Evolutionary conservation across 805 yeast genomes (phyloP).

Genomic region (Debaryomyces tyrocola): DNA sequence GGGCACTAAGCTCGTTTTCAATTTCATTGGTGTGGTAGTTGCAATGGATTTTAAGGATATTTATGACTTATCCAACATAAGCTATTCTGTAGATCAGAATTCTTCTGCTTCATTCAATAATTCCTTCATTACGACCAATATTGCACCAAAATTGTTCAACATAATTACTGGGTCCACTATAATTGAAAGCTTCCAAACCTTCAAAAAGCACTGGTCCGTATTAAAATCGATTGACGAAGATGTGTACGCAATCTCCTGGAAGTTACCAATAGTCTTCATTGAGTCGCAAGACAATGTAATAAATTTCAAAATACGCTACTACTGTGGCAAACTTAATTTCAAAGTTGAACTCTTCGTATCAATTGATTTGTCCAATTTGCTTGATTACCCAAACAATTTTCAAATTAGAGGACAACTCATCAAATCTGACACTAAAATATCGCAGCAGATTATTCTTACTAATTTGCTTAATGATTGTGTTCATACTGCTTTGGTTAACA

Average conservation of each 20-base stretch:
- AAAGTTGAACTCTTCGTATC: conserved; percentile 11
- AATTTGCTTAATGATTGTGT: neutral
- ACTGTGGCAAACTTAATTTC: conserved; percentile 11
- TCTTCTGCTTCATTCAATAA: neutral
- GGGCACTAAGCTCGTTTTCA: conserved; percentile 9
- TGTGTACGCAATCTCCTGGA: conserved; percentile 26
- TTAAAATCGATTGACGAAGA: conserved; percentile 26
- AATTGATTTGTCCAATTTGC: conserved; percentile 4
- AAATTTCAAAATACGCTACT: conserved; percentile 14
- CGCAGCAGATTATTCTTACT: neutral
- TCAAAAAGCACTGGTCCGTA: conserved; percentile 18
- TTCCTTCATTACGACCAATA: neutral
- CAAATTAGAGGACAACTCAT: neutral
- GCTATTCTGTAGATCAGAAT: neutral
- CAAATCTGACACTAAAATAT: neutral
- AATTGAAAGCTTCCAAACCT: conserved; percentile 17
- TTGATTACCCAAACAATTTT: conserved; percentile 6
- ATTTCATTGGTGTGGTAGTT: conserved; percentile 12
- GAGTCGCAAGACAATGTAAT: conserved; percentile 6
- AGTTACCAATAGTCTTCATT: conserved; percentile 23
- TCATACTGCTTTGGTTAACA: neutral
- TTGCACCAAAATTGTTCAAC: neutral
- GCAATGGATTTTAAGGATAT: conserved; percentile 8
- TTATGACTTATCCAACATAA: conserved; percentile 2
- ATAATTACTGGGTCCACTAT: neutral